phyloP scores from a whole-genome alignment of 768 basidiomycete species.

The Strobilomyces echinocephalus region DNA sequence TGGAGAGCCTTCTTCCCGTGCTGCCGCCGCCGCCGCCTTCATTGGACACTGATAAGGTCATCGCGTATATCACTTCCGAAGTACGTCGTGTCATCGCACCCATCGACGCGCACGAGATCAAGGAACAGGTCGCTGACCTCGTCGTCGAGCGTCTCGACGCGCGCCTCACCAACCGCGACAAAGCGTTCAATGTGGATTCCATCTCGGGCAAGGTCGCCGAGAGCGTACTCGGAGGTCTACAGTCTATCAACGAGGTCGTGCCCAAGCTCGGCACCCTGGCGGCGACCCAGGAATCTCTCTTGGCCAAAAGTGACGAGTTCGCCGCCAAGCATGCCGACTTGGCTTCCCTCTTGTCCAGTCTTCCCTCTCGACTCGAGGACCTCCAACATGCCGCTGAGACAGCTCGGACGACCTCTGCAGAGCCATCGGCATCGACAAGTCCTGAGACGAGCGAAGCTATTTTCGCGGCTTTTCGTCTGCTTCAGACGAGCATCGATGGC shows the following conservation, averaged over 20 bases:
- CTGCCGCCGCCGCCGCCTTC: slow-evolving; percentile 41
- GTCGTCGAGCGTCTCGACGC: slow-evolving; percentile 84
- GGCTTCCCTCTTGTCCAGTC: slow-evolving; percentile 36
- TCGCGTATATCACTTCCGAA: slow-evolving; percentile 59
- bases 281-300: slow-evolving; percentile 39
- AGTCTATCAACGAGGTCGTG: slow-evolving; percentile 38
- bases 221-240: slow-evolving; percentile 41
- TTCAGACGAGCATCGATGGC: slow-evolving; percentile 48
- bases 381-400: slow-evolving; percentile 42
- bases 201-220: slow-evolving; percentile 55
- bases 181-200: slow-evolving; percentile 57
- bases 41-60: slow-evolving; percentile 52
- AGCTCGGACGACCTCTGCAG: slow-evolving; percentile 20
- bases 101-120: slow-evolving; percentile 80
- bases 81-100: slow-evolving; percentile 68
- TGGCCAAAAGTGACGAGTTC: slow-evolving; percentile 36
- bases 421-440: slow-evolving; percentile 15
- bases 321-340: slow-evolving; percentile 39
- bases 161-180: slow-evolving; percentile 73
- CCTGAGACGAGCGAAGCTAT: slow-evolving; percentile 19
- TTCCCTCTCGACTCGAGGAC: slow-evolving; percentile 45
- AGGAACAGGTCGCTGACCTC: slow-evolving; percentile 84
- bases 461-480: slow-evolving; percentile 35
- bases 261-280: slow-evolving; percentile 38
- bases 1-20: slow-evolving; percentile 65